These are phyloP conservation scores for Hortaea sp. DNA, from an alignment of 2,329 filamentous ascomycete species.

Conservation along the genomic window DNA sequence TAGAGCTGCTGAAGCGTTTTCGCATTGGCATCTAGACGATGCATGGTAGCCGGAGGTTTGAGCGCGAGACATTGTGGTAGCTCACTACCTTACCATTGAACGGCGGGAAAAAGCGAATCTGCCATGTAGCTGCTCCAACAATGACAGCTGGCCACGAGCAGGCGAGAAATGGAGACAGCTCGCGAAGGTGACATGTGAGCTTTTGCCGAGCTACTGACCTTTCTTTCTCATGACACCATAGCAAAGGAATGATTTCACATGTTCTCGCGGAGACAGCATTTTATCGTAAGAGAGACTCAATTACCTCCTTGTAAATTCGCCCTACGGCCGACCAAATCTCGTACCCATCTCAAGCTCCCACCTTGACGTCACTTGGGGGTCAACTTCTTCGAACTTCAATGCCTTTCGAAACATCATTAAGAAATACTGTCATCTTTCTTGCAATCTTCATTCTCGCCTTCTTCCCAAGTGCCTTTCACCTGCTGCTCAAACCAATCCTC, in stretches of 20 bases:
- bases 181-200: too few relatives aligned
- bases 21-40: conserved; percentile 4
- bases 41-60: background rate
- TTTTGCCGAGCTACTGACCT: too few relatives aligned
- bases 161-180: too few relatives aligned
- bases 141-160: too few relatives aligned
- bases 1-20: conserved; percentile 2
- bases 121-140: too few relatives aligned
- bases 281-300: too few relatives aligned
- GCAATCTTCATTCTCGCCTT: conserved; percentile 41
- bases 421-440: conserved; percentile 37
- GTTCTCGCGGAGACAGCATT: too few relatives aligned
- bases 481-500: conserved; percentile 27
- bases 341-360: background rate
- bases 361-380: background rate
- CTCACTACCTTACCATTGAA: too few relatives aligned
- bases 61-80: background rate
- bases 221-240: too few relatives aligned
- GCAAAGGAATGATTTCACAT: too few relatives aligned
- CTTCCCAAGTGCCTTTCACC: conserved; percentile 38
- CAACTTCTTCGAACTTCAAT: conserved; percentile 2
- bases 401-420: conserved; percentile 17
- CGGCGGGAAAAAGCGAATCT: too few relatives aligned
- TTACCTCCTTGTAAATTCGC: background rate
- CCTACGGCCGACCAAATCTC: background rate